Base-by-base conservation (phyloP, 2,329 filamentous ascomycete genomes). In the Karstenula rhodostoma region DNA sequence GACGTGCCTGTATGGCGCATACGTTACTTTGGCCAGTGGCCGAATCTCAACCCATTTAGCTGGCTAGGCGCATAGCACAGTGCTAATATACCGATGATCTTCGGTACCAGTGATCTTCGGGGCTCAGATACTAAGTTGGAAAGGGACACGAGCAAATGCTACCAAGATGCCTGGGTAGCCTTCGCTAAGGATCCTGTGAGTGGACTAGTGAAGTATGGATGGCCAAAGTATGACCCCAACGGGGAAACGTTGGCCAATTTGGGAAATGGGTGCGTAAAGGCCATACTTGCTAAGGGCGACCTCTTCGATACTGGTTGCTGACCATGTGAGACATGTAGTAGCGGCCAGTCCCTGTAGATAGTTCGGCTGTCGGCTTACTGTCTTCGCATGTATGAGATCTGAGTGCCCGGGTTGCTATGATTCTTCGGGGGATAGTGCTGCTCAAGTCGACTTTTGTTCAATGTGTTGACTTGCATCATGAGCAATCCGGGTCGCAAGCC, bases 121-220 rank as follows among this genome's bases (percentile, higher is more conserved):
- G 68, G 61, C 2, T 57, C 64, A 7, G 46, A 65, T n/a, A 67
- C 69, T 1, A 43, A 62, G 13, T 59, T 69, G 1, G 74, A 78
- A 57, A 60, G 52, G 17, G 66, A 62, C 51, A 73, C 71, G 4
- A 73, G 69, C 37, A 58, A 65, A 47, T 73, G 73, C 37, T 73
- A 77, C 64, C 71, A 78, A 57, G 67, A 69, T 52, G 65, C 69
- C 2, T 69, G 74, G 62, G 53, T 69, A 8, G 69, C 68, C 1
- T 79, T 78, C 48, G 71, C 69, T 2, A 65, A 59, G 12, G 70
- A 78, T 59, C 76, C 75, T 9, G 37, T 64, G 23, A 50, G 62
- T 17, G 68, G 69, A 12, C 35, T 70, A 33, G 23, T 46, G 9
- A 27, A 51, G 8, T 65, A 50, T 48, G 53, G 32, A 0, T 69